These are phyloP conservation scores for Spathaspora gorwiae DNA, from an alignment of 805 yeast species.

Conservation along the genomic window DNA sequence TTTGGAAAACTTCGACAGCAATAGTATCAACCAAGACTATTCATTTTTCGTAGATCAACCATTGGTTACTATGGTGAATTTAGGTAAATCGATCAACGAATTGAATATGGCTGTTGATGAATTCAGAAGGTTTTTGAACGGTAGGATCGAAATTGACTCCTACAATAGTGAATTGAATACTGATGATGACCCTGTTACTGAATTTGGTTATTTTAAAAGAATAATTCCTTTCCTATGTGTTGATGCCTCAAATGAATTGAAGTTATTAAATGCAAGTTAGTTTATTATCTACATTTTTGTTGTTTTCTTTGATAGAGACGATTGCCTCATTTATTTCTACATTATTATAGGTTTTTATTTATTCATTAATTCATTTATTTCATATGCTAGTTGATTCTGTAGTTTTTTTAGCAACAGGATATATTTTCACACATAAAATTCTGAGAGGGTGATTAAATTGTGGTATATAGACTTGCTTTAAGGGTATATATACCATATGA, in stretches of 20 bases:
- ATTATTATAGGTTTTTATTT: too few relatives aligned
- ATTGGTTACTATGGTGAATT: conserved; percentile 19
- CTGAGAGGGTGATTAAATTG: too few relatives aligned
- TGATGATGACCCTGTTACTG: conserved; percentile 16
- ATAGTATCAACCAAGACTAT: conserved; percentile 1
- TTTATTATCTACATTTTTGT: neutral
- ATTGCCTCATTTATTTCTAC: too few relatives aligned
- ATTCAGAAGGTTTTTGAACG: conserved; percentile 37
- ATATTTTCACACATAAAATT: too few relatives aligned
- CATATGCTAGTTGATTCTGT: too few relatives aligned
- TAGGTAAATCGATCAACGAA: conserved; percentile 51
- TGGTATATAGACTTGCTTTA: too few relatives aligned
- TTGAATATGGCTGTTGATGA: conserved; percentile 46
- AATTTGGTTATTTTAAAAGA: conserved; percentile 30
- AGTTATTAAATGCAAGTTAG: conserved; percentile 24
- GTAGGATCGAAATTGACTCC: conserved; percentile 25
- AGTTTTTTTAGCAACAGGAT: too few relatives aligned
- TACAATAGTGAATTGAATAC: conserved; percentile 12
- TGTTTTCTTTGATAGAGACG: neutral
- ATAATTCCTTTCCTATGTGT: conserved; percentile 38
- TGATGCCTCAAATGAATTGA: conserved; percentile 27
- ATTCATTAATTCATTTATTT: too few relatives aligned
- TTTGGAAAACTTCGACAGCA: conserved; percentile 7
- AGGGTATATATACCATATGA: too few relatives aligned
- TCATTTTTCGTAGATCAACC: neutral